Base-by-base conservation (phyloP, 148 eudicot genomes). In the Drosera capensis region DNA sequence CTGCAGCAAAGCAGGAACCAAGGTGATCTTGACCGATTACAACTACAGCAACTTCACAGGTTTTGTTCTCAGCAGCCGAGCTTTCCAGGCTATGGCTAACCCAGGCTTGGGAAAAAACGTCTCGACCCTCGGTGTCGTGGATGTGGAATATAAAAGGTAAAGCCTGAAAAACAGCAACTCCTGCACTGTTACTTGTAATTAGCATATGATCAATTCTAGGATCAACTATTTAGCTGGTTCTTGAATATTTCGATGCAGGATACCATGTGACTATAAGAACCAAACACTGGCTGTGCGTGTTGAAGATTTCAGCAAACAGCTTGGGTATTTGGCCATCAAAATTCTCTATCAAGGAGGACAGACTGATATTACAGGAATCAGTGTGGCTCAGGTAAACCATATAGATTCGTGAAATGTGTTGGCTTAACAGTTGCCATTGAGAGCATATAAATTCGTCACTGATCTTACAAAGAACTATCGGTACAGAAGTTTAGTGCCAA, bases 301-400 rank as follows among this genome's bases (percentile, higher is more conserved):
- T 6, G 31, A 28, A 11, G n/a, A n/a, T n/a, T n/a, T n/a, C 31
- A 28, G 31, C 7, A 0, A 83, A 82, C 72, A 23, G 42, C 79
- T 84, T 5, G 26, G 71, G 37, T 70, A 79, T 56, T 48, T 83
- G 23, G 78, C 83, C 4, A 73, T 83, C 20, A 71, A 71, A 52
- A 22, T 83, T 55, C 57, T 83, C 23, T 75, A 75, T 60, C 87
- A 83, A 66, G 94, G 87, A 18, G 94, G 94, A 9, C 94, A 82
- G 49, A 82, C 94, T 2, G 70, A 71, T 18, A 79, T 83, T 26
- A 64, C 64, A 14, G 74, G 43, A 4, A 71, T 60, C 9, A 87
- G 75, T 43, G 80, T 83, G 3, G 71, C 73, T 9, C 45, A 63
- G 77, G 93, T 82, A 72, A 51, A 41, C 15, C 8, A 5, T 14